Conservation (phyloP, 441 rosid species). For the Erysimum pusillum region DNA sequence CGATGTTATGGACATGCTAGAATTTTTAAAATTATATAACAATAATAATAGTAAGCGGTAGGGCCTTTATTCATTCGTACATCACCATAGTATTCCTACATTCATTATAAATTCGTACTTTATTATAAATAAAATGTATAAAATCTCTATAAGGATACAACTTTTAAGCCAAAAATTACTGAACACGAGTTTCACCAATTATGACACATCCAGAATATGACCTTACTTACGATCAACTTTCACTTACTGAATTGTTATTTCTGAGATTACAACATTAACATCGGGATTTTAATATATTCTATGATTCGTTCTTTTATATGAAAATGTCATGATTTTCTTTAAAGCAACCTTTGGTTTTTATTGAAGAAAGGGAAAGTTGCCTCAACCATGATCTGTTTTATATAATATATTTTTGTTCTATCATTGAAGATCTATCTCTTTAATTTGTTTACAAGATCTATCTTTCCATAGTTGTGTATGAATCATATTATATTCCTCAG, state of each 20-base stretch:
- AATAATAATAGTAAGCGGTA: conserved; percentile 37
- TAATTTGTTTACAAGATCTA: conserved; percentile 45
- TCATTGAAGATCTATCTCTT: conserved; percentile 46
- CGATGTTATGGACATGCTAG: conserved; percentile 45
- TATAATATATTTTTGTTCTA: conserved; percentile 42
- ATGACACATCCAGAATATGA: conserved; percentile 24
- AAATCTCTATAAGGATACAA: conserved; percentile 11
- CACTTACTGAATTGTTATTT: conserved; percentile 19
- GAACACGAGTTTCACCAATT: conserved; percentile 2
- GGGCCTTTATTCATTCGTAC: conserved; percentile 48
- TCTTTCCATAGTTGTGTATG: conserved; percentile 42
- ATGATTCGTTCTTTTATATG: conserved; percentile 22
- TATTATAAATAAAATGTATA: conserved; percentile 22
- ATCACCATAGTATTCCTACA: conserved; percentile 41
- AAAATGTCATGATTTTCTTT: conserved; percentile 43
- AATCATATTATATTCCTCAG: conserved; percentile 37
- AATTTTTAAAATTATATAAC: conserved; percentile 16
- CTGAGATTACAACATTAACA: conserved; percentile 28
- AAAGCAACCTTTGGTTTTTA: conserved; percentile 47
- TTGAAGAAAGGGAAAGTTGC: conserved; percentile 48
- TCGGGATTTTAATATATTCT: conserved; percentile 20
- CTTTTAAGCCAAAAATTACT: background rate
- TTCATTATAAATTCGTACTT: conserved; percentile 37
- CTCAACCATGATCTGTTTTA: conserved; percentile 45
- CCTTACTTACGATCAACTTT: conserved; percentile 22